These are phyloP conservation scores for Neobulgaria alba DNA, from an alignment of 2,329 filamentous ascomycete genomes.

Conservation along the genomic window DNA sequence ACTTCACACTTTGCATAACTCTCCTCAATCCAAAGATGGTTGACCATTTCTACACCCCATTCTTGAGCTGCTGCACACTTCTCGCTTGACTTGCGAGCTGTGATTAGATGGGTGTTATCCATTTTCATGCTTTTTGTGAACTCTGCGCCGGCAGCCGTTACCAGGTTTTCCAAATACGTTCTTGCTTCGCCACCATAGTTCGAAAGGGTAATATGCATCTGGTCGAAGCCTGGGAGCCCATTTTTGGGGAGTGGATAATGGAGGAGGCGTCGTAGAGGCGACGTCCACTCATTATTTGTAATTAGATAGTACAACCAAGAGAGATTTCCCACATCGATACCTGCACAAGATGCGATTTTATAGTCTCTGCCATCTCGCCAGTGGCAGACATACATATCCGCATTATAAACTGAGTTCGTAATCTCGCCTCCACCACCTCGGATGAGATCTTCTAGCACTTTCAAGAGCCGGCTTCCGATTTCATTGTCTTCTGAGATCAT, in stretches of 20 bases:
- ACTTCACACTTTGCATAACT: slow-evolving; percentile 84
- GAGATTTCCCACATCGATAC: slow-evolving; percentile 83
- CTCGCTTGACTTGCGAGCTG: slow-evolving; percentile 80
- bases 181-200: slow-evolving; percentile 95
- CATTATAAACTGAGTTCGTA: slow-evolving; percentile 55
- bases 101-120: slow-evolving; percentile 93
- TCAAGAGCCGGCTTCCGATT: slow-evolving; percentile 56
- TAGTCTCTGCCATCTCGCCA: slow-evolving; percentile 79
- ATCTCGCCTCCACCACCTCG: slow-evolving; percentile 61
- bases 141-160: slow-evolving; percentile 72
- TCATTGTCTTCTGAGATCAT: slow-evolving; percentile 69
- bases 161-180: slow-evolving; percentile 86
- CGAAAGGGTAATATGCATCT: slow-evolving; percentile 75
- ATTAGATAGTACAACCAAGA: slow-evolving; percentile 93
- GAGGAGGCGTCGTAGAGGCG: slow-evolving; percentile 69
- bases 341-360: slow-evolving; percentile 61
- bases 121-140: slow-evolving; percentile 94
- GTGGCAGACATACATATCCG: slow-evolving; percentile 79
- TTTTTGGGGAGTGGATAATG: slow-evolving; percentile 79
- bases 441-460: slow-evolving; percentile 65
- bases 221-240: slow-evolving; percentile 71
- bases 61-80: slow-evolving; percentile 89
- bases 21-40: slow-evolving; percentile 96
- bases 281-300: slow-evolving; percentile 80
- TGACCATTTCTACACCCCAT: slow-evolving; percentile 84